These are phyloP conservation scores for Polyporus arcularius DNA, from an alignment of 768 basidiomycete genomes.

Conservation along the genomic window DNA sequence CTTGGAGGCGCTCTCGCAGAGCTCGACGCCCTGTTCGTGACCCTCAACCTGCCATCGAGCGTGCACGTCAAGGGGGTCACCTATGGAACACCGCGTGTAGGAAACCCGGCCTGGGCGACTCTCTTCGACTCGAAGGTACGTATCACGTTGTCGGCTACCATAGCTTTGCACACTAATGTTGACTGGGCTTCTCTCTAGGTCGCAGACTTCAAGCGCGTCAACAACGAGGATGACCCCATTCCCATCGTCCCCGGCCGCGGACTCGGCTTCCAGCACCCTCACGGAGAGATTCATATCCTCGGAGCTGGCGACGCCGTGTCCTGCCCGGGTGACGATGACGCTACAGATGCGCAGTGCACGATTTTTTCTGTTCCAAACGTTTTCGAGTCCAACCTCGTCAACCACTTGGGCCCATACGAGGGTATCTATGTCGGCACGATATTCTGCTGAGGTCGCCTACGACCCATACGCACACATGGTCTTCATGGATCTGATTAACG, in stretches of 20 bases:
- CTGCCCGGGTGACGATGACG: constrained; percentile 57
- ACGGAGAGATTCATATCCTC: constrained; percentile 57
- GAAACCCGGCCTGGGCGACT: constrained; percentile 39
- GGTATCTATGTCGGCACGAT: constrained; percentile 58
- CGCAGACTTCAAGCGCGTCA: constrained; percentile 31
- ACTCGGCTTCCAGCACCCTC: constrained; percentile 52
- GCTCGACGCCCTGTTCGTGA: constrained; percentile 33
- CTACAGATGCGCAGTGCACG: constrained; percentile 53
- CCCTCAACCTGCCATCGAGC: constrained; percentile 30
- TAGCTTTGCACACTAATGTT: background rate
- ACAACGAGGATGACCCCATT: constrained; percentile 43
- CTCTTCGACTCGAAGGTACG: constrained; percentile 47
- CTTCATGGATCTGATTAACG: too few species aligned
- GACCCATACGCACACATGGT: too few species aligned
- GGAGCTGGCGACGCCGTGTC: constrained; percentile 34
- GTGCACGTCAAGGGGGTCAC: constrained; percentile 44
- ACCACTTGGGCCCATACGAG: constrained; percentile 62
- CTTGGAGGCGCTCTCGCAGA: constrained; percentile 33
- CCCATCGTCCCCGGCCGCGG: constrained; percentile 58
- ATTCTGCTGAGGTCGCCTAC: constrained; percentile 23
- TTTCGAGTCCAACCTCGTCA: constrained; percentile 44
- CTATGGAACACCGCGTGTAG: constrained; percentile 54
- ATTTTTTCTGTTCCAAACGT: constrained; percentile 57
- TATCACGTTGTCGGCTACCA: constrained; percentile 27
- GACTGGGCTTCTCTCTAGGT: constrained; percentile 25